These are phyloP conservation scores for Camelina neglecta DNA, from an alignment of 345 rosid genomes.

Conservation along the genomic window DNA sequence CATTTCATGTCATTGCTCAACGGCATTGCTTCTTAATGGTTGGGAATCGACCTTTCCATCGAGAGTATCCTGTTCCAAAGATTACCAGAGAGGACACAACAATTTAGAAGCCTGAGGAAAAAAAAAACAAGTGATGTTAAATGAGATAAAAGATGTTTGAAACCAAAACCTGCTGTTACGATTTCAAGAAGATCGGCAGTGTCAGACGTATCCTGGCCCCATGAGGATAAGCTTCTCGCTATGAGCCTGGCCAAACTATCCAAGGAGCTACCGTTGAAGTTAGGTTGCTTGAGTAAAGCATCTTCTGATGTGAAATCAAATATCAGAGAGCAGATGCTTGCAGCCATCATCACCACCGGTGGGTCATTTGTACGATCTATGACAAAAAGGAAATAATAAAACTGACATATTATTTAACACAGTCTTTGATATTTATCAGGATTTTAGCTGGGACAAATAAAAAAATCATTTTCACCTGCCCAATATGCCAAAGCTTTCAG, in stretches of 20 bases:
- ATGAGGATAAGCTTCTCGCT: conserved; percentile 60
- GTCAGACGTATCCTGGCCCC: conserved; percentile 50
- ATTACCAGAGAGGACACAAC: not conserved
- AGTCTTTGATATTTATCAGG: not conserved
- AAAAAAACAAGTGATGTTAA: not conserved
- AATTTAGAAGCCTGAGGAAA: not conserved
- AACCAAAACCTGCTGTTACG: conserved; percentile 59
- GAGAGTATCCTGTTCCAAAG: conserved; percentile 55
- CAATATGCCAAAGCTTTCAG: conserved; percentile 68
- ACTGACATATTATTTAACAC: not conserved
- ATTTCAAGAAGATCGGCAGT: conserved; percentile 71
- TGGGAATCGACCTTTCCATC: conserved; percentile 72
- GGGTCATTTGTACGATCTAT: conserved; percentile 59
- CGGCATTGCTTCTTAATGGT: conserved; percentile 20
- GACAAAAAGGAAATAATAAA: conserved; percentile 6
- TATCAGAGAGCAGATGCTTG: conserved; percentile 73
- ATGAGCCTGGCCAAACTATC: conserved; percentile 54
- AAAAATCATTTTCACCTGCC: conserved; percentile 56
- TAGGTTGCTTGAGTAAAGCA: conserved; percentile 60
- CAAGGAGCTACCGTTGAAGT: conserved; percentile 49
- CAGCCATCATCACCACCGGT: conserved; percentile 71
- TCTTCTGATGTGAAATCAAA: conserved; percentile 76
- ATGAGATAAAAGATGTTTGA: conserved; percentile 6
- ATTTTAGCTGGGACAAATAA: not conserved
- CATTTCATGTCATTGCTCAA: conserved; percentile 16